Percentiles rank a stretch among this genome's conserved stretches.
Evolutionary conservation across 1,284 basidiomycete species (phyloP).

Genomic region (Ustilago shanxiensis): DNA sequence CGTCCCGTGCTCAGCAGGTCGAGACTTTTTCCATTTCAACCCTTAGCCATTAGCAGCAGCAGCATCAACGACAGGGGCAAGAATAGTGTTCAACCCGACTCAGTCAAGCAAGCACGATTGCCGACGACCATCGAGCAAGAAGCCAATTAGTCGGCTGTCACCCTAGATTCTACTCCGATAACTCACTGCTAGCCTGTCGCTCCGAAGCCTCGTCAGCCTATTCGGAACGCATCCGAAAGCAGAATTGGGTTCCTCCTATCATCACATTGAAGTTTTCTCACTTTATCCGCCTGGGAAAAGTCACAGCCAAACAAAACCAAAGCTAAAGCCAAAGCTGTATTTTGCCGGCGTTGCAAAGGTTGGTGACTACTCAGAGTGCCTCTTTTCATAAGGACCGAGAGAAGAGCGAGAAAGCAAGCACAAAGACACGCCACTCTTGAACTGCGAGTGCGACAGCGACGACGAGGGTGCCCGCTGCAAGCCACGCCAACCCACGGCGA

Average conservation of each 20-base stretch:
- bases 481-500: too few relatives aligned
- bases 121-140: neutral
- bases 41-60: neutral
- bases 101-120: too few relatives aligned
- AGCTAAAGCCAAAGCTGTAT: neutral
- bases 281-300: constrained; percentile 3
- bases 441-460: too few relatives aligned
- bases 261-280: neutral
- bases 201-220: neutral
- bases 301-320: neutral
- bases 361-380: too few relatives aligned
- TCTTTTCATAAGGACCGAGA: neutral
- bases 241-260: neutral
- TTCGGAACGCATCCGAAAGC: constrained; percentile 1
- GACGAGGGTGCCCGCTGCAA: too few relatives aligned
- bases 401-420: neutral
- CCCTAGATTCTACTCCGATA: neutral
- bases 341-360: neutral
- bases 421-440: too few relatives aligned
- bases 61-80: neutral
- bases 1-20: neutral
- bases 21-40: neutral
- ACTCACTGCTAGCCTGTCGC: neutral
- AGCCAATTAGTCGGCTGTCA: neutral
- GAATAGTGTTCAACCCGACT: too few relatives aligned